These are phyloP conservation scores for Septoria petroselini DNA, from an alignment of 2,329 filamentous ascomycete genomes.

Conservation along the genomic window DNA sequence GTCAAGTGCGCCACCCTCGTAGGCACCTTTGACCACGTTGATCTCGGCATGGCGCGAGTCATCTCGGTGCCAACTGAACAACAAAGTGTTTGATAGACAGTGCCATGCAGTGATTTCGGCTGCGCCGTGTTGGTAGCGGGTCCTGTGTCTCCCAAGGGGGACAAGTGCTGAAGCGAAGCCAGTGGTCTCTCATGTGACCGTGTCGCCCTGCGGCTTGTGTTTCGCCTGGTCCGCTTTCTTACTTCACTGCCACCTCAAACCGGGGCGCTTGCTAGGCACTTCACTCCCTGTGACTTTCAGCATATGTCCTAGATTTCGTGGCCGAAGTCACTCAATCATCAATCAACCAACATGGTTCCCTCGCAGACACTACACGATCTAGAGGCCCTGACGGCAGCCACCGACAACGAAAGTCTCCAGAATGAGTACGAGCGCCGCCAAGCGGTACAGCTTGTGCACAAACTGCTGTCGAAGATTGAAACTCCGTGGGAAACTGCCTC, in stretches of 20 bases:
- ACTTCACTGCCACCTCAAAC: not conserved
- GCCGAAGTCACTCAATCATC: not conserved
- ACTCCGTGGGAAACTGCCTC: slow-evolving; percentile 11
- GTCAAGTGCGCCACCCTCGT: slow-evolving; percentile 3
- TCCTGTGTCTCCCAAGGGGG: not conserved
- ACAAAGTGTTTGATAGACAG: not conserved
- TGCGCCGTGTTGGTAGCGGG: not conserved
- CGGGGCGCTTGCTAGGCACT: not conserved
- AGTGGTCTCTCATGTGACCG: slow-evolving; percentile 1
- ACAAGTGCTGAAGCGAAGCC: not conserved
- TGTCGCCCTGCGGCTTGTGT: slow-evolving; percentile 2
- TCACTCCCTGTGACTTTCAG: not conserved
- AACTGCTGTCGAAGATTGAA: slow-evolving; percentile 8
- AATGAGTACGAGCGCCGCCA: slow-evolving; percentile 10
- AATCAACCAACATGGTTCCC: not conserved
- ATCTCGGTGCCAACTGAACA: not conserved
- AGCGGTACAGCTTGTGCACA: slow-evolving; percentile 2
- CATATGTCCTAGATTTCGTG: not conserved
- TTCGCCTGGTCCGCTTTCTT: not conserved
- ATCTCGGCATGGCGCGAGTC: not conserved
- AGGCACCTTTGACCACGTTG: slow-evolving; percentile 3
- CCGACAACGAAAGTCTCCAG: not conserved
- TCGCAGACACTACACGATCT: slow-evolving; percentile 1
- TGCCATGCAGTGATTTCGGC: not conserved
- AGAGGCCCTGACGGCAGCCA: not conserved